Conservation (phyloP, 2,329 filamentous ascomycete species). For the Metarhizium album region DNA sequence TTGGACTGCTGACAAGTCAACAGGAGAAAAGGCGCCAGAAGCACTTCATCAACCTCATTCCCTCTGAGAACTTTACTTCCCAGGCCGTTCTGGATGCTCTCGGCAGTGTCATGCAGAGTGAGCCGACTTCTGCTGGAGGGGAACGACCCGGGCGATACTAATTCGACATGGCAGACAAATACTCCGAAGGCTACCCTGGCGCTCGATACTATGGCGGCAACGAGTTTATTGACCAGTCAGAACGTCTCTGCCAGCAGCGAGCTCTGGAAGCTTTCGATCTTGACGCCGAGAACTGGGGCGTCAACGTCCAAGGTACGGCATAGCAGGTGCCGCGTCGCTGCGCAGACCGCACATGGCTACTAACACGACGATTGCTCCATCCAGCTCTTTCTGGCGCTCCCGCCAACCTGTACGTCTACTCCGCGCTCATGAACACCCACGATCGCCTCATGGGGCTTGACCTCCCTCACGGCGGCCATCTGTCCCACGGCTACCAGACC, state of each 20-base stretch:
- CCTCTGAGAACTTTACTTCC: conserved; percentile 91
- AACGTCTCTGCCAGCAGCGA: conserved; percentile 80
- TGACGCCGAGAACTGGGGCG: conserved; percentile 81
- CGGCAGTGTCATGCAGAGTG: conserved; percentile 92
- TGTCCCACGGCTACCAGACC: conserved; percentile 96
- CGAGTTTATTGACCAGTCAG: conserved; percentile 86
- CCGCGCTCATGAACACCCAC: conserved; percentile 82
- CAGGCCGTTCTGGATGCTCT: conserved; percentile 85
- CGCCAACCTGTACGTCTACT: conserved; percentile 87
- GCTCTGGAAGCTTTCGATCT: conserved; percentile 81
- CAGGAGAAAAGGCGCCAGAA: conserved; percentile 94
- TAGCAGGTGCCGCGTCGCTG: not conserved
- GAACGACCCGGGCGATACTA: not conserved
- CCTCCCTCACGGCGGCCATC: conserved; percentile 88
- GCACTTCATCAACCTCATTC: conserved; percentile 96
- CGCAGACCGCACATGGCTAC: not conserved
- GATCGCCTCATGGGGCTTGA: conserved; percentile 96
- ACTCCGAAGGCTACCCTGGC: conserved; percentile 95
- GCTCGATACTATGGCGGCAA: conserved; percentile 96
- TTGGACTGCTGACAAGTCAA: not conserved
- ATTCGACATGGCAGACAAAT: conserved; percentile 60
- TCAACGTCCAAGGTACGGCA: conserved; percentile 80
- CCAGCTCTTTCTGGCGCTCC: conserved; percentile 64
- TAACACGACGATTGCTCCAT: not conserved
- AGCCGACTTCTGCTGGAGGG: conserved; percentile 14